These are phyloP conservation scores for Fraxinus paxiana DNA, from an alignment of 305 asterid species.

Conservation along the genomic window DNA sequence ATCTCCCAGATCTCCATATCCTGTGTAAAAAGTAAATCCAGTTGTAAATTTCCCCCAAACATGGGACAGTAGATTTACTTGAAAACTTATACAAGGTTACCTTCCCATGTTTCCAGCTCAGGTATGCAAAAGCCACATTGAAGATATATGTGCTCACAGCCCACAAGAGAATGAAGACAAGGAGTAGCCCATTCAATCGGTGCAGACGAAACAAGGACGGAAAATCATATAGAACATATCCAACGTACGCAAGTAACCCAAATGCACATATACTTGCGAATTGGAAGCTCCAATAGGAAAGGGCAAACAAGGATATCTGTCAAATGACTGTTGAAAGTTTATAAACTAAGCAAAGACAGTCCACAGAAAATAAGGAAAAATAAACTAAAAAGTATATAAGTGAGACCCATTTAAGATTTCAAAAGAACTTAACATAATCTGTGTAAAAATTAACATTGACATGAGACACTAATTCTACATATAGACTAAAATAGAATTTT, in stretches of 20 bases:
- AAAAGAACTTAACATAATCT: not conserved
- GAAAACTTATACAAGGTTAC: conserved; percentile 41
- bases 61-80: conserved; percentile 16
- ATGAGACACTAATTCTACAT: not conserved
- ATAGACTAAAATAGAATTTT: not conserved
- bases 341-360: conserved; percentile 33
- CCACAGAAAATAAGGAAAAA: conserved; percentile 16
- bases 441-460: not conserved
- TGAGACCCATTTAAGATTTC: not conserved
- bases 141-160: conserved; percentile 93
- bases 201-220: conserved; percentile 91
- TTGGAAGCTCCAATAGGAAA: conserved; percentile 97
- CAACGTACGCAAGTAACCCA: conserved; percentile 90
- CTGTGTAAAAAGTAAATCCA: conserved; percentile 37
- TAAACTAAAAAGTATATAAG: not conserved
- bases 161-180: conserved; percentile 98
- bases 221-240: conserved; percentile 75
- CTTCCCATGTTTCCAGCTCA: conserved; percentile 90
- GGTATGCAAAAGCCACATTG: conserved; percentile 83
- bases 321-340: conserved; percentile 51
- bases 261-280: conserved; percentile 98
- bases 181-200: conserved; percentile 88
- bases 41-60: conserved; percentile 25
- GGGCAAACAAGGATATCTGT: conserved; percentile 87
- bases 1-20: conserved; percentile 99